These are phyloP conservation scores for Arthrocladium fulminans DNA, from an alignment of 2,329 filamentous ascomycete genomes.

Conservation along the genomic window DNA sequence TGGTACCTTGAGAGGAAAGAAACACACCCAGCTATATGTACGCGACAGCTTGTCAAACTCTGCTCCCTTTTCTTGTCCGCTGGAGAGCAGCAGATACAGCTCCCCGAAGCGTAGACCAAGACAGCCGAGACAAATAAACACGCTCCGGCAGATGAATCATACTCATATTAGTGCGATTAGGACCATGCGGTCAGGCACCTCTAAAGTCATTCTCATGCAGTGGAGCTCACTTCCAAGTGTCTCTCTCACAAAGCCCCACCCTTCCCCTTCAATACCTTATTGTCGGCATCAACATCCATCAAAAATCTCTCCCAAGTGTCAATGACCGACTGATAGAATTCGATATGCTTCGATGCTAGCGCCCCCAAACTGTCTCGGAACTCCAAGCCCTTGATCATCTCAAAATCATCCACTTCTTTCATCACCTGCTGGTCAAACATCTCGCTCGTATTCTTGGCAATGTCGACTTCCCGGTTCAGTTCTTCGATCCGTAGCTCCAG, in stretches of 20 bases:
- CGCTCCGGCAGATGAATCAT: background rate
- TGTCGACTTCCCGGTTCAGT: conserved; percentile 79
- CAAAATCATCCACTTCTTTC: conserved; percentile 85
- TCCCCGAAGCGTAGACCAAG: no score
- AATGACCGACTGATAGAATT: conserved; percentile 72
- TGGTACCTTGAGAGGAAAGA: no score
- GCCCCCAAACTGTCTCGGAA: conserved; percentile 79
- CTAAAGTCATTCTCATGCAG: background rate
- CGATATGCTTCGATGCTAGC: conserved; percentile 74
- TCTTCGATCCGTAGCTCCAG: conserved; percentile 89
- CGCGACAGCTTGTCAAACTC: no score
- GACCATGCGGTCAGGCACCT: background rate
- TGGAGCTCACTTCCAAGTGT: no score
- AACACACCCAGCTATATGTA: no score
- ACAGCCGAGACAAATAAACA: no score
- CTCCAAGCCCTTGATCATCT: conserved; percentile 89
- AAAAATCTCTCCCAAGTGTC: conserved; percentile 85
- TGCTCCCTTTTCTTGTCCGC: no score
- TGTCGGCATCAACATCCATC: conserved; percentile 70
- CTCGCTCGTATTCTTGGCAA: conserved; percentile 75
- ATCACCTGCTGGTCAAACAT: conserved; percentile 95
- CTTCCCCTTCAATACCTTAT: conserved; percentile 16
- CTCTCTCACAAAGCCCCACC: conserved; percentile 2
- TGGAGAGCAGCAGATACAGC: no score
- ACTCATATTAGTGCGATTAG: background rate